Base-by-base conservation (phyloP, 2,329 filamentous ascomycete genomes). In the Lithohypha guttulata region DNA sequence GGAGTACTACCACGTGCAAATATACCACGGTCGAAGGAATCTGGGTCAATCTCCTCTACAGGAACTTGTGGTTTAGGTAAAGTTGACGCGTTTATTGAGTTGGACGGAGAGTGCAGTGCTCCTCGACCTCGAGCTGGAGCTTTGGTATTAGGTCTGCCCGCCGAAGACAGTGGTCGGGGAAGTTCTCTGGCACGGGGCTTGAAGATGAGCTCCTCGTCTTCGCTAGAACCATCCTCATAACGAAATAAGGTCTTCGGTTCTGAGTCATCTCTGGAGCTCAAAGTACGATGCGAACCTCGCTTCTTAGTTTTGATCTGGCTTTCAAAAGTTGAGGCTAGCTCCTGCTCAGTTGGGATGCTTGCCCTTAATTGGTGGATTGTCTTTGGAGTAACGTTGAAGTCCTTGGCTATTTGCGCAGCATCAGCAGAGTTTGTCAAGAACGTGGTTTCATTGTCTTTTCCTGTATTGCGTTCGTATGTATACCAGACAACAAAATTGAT, bases 161-260 rank as follows among this genome's bases (percentile, higher is more conserved):
- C n/a, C 13, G 37, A 21, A 19, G 29, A 40, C 20, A 32, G 27
- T 23, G 38, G 42, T 17, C 46, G 36, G 13, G 42, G 31, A 7
- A 42, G 23, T 13, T 49, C 48, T 37, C 46, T 39, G 25, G 48
- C 42, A 22, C 51, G 39, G 23, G 51, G 51, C 25, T 51, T 51
- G 41, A 68, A 68, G 2, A 68, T 63, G 19, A 68, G 53, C 46
- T 68, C 64, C 43, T 67, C 63, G 42, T 66, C 64, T 15, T 66
- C 64, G 25, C 61, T 66, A 10, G 66, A 63, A n/a, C 61, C 62
- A 23, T 67, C 63, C 43, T 52, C 45, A 32, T 67, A 67, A 6
- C 63, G 61, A 32, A 67, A 57, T 4, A 67, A 50, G 3, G 62
- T 57, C 47, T 65, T 65, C 6, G 62, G 59, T 34, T 66, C 60